phyloP scores from a whole-genome alignment of 2,329 filamentous ascomycete species.

The Hortaea sp. region DNA sequence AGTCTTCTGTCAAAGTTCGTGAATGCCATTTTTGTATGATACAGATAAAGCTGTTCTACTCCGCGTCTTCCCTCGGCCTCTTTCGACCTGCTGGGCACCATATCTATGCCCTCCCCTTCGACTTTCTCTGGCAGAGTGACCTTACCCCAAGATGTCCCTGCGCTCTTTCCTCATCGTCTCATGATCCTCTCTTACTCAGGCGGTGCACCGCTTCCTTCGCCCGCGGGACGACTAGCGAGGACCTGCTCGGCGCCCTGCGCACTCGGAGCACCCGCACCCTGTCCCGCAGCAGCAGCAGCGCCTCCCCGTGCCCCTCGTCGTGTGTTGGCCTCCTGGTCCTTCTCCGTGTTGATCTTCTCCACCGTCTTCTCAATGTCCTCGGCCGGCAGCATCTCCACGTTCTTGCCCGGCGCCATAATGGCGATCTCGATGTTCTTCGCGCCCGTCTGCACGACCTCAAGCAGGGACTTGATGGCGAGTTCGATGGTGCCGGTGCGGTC shows the following conservation, averaged over 20 bases:
- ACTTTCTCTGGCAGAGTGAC: too few species aligned
- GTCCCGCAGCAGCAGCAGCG: constrained; percentile 9
- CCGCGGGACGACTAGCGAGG: constrained; percentile 25
- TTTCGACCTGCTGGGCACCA: too few species aligned
- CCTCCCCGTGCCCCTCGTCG: constrained; percentile 63
- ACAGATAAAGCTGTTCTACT: too few species aligned
- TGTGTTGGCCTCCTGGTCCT: constrained; percentile 92
- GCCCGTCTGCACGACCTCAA: constrained; percentile 96
- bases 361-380: constrained; percentile 97
- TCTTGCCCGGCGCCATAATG: constrained; percentile 87
- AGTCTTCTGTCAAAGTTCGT: too few species aligned
- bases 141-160: too few species aligned
- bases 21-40: too few species aligned
- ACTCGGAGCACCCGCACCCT: constrained; percentile 11
- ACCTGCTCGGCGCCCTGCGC: constrained; percentile 24
- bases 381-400: constrained; percentile 83
- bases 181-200: background rate
- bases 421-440: constrained; percentile 99
- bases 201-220: constrained; percentile 15
- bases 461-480: constrained; percentile 91
- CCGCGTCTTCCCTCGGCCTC: too few species aligned
- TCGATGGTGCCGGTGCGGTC: constrained; percentile 92
- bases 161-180: too few species aligned
- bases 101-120: too few species aligned
- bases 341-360: constrained; percentile 98